Evolutionary conservation across 1,284 basidiomycete species (phyloP), one percentile per base, ranked within the genome.

Genomic region (Microstroma glucosiphilum): DNA sequence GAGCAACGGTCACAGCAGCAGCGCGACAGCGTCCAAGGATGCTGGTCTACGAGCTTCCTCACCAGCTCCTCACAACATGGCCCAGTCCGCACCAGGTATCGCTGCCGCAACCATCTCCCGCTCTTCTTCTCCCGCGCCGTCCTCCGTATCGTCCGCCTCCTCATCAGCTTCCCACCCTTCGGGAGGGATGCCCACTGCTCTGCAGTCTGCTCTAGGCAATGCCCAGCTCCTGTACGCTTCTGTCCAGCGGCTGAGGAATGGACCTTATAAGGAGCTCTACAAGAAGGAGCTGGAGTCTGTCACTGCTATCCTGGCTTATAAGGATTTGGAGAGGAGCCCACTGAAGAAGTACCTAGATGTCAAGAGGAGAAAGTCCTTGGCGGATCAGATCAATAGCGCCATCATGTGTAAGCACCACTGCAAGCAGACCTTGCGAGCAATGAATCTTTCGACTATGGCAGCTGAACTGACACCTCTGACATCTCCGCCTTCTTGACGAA

Each of bases 321-420:
- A 82, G 25, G 82, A 86, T 2, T 88, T 90, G 0, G 88, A 90
- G 76, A 82, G 82, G 56, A 88, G 88, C 65, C 78, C 84, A 83
- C 53, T 90, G 67, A 82, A 85, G 15, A 84, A 83, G 57, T 92
- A 92, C 77, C 79, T 93, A 63, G 83, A 84, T 58, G 86, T 87
- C 75, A 85, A 85, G 62, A 82, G 90, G 62, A 84, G 91, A 59
- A 87, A 89, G 69, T 85, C 85, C 6, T 84, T 93, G 6, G 91
- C 91, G 0, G 88, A 90, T 63, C 89, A 92, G 80, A 87, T 94
- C 59, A 89, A 92, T 69, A 85, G 85, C 56, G 91, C 91, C 11
- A 89, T 93, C 58, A 80, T 93, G n/a, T 56, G 60, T 62, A 21
- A 58, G 63, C 49, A n/a, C 21, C 13, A 19, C 19, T 19, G 37